phyloP scores from a whole-genome alignment of 345 rosid genomes.

The Hibiscus mutabilis region DNA sequence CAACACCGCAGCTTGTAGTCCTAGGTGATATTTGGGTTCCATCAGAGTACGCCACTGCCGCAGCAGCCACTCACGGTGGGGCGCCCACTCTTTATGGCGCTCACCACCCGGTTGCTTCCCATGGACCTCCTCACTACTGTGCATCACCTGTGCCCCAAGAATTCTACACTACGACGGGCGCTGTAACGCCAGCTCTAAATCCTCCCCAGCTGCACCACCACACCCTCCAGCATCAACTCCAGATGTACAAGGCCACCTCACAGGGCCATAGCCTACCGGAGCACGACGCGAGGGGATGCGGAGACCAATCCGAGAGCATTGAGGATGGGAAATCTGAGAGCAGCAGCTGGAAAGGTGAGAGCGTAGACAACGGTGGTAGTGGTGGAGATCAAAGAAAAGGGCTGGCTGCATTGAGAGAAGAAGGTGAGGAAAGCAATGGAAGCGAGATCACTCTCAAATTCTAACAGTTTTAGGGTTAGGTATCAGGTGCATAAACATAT shows the following conservation, averaged over 20 bases:
- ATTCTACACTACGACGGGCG: conserved; percentile 42
- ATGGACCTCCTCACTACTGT: conserved; percentile 60
- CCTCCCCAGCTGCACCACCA: conserved; percentile 41
- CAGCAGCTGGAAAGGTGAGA: conserved; percentile 69
- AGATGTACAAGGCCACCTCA: conserved; percentile 41
- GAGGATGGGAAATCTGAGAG: conserved; percentile 84
- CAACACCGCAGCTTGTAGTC: conserved; percentile 67
- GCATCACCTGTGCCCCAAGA: conserved; percentile 61
- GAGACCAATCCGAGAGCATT: conserved; percentile 68
- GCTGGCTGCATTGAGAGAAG: conserved; percentile 58
- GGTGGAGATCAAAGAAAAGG: conserved; percentile 56
- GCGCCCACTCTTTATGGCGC: conserved; percentile 44
- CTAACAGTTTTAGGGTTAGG: conserved; percentile 19
- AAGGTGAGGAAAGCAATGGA: conserved; percentile 71
- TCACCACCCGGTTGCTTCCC: conserved; percentile 42
- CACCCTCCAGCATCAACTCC: conserved; percentile 49
- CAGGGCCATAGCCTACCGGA: conserved; percentile 49
- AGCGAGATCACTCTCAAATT: conserved; percentile 90
- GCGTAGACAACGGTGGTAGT: conserved; percentile 34
- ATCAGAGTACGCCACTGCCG: conserved; percentile 73
- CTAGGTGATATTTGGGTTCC: conserved; percentile 95
- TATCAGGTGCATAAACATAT: background rate
- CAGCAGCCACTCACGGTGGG: conserved; percentile 42
- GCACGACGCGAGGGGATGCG: conserved; percentile 36
- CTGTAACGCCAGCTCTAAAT: conserved; percentile 16